A percentile compares a stretch with the other conserved stretches of the same genome.
Conservation (phyloP, 2,329 filamentous ascomycete genomes). For the Cercospora sp. region DNA sequence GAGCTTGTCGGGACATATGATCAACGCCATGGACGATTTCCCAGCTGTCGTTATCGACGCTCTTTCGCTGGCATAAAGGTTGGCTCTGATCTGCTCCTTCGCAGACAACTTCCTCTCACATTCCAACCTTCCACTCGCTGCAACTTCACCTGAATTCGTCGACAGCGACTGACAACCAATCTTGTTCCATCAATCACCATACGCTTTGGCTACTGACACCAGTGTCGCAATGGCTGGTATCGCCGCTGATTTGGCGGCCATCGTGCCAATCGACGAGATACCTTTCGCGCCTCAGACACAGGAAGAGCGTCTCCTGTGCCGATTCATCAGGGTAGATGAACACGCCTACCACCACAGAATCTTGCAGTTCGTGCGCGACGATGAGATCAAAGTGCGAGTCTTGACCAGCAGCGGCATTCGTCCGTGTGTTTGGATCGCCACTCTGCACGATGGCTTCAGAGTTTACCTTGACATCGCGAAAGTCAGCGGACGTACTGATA, state of each 20-base stretch:
- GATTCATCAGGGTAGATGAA: neutral
- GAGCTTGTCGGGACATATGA: no score
- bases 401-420: neutral
- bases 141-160: no score
- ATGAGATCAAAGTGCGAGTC: neutral
- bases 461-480: neutral
- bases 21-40: no score
- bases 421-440: neutral
- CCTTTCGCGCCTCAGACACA: neutral
- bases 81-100: no score
- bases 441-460: neutral
- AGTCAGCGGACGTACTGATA: neutral
- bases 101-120: no score
- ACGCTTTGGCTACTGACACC: neutral
- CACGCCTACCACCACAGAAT: neutral
- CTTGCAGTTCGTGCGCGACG: neutral
- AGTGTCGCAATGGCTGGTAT: neutral
- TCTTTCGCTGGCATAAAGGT: no score
- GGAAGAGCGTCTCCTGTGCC: neutral
- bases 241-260: neutral
- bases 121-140: no score
- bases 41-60: no score
- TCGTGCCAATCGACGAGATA: neutral
- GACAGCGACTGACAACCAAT: no score
- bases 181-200: neutral